Conservation (phyloP, 371 early-diverging fungal species). For the Mucor mucedo region DNA sequence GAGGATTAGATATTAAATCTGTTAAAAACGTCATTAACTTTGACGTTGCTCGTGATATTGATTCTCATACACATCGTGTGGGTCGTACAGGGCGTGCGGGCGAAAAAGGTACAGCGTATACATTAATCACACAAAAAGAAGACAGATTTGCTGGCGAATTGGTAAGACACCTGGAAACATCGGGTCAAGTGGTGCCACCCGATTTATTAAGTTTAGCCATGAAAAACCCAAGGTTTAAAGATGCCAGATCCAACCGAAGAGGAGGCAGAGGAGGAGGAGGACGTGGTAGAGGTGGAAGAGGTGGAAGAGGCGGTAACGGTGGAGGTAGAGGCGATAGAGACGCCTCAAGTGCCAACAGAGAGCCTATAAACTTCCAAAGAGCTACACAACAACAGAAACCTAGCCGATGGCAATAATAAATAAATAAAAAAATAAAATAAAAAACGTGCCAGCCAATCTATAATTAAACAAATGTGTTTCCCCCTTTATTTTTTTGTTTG, state of each 20-base stretch:
- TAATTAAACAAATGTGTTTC: background rate
- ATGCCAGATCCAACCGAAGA: constrained; percentile 43
- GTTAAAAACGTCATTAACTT: constrained; percentile 77
- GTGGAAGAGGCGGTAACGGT: constrained; percentile 35
- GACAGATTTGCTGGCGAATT: constrained; percentile 82
- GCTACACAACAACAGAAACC: constrained; percentile 21
- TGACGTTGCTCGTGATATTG: constrained; percentile 78
- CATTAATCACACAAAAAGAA: constrained; percentile 73
- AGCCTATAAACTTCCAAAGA: constrained; percentile 40
- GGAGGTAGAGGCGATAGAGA: constrained; percentile 47
- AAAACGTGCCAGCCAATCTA: background rate
- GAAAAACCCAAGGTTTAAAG: constrained; percentile 73
- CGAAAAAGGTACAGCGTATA: constrained; percentile 76
- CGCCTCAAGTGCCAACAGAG: constrained; percentile 24
- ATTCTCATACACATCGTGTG: constrained; percentile 79
- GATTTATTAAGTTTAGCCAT: constrained; percentile 76
- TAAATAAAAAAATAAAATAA: constrained; percentile 12
- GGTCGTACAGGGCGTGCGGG: constrained; percentile 79
- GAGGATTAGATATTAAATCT: constrained; percentile 87
- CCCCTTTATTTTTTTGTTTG: constrained; percentile 1
- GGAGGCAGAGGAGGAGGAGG: constrained; percentile 47
- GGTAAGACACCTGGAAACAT: constrained; percentile 76
- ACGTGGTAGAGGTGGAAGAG: constrained; percentile 40
- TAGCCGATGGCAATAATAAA: constrained; percentile 24
- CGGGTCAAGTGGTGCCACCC: constrained; percentile 62